Conservation (phyloP, 768 basidiomycete species). For the Termitomyces sp. region DNA sequence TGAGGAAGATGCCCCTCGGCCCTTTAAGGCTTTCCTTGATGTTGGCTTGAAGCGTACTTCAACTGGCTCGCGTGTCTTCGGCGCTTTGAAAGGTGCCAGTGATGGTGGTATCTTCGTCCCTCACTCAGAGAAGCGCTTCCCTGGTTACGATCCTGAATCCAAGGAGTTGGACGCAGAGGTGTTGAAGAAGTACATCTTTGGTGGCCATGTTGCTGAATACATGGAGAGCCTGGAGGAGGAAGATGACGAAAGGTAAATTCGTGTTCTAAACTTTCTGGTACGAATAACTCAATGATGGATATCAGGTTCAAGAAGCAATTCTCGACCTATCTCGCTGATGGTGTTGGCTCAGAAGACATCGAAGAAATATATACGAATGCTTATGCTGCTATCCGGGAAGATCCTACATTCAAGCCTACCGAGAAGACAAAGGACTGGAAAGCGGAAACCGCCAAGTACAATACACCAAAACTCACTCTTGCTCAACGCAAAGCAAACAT, state of each 20-base stretch:
- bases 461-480: conserved; percentile 60
- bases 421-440: conserved; percentile 93
- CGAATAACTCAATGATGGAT: not conserved
- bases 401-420: conserved; percentile 84
- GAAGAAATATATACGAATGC: conserved; percentile 94
- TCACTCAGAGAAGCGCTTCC: conserved; percentile 97
- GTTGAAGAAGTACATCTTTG: conserved; percentile 96
- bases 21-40: conserved; percentile 99
- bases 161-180: conserved; percentile 94
- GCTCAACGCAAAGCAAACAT: conserved; percentile 79
- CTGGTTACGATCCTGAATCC: conserved; percentile 89
- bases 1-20: conserved; percentile 90
- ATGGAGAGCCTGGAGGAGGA: conserved; percentile 99
- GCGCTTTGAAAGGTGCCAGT: conserved; percentile 96
- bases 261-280: not conserved
- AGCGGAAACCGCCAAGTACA: conserved; percentile 72
- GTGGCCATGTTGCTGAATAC: conserved; percentile 98
- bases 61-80: conserved; percentile 95
- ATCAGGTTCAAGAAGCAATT: conserved; percentile 96
- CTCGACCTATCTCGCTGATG: conserved; percentile 91
- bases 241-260: conserved; percentile 85
- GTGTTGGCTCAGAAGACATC: conserved; percentile 92
- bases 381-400: conserved; percentile 93
- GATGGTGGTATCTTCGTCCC: conserved; percentile 98
- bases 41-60: conserved; percentile 98